These are phyloP conservation scores for Strobilomyces echinocephalus DNA, from an alignment of 768 basidiomycete genomes.

Conservation along the genomic window DNA sequence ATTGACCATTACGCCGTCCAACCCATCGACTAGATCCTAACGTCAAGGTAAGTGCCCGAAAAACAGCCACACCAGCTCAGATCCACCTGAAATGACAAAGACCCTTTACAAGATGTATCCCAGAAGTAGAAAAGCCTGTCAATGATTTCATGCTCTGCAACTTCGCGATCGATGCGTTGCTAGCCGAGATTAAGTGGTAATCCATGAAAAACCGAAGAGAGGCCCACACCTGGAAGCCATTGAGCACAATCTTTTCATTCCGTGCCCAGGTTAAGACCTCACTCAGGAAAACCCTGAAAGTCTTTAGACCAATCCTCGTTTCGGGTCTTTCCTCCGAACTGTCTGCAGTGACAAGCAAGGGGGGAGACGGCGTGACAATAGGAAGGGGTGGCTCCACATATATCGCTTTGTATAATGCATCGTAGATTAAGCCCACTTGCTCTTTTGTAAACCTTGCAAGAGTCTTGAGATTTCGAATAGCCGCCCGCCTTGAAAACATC, in stretches of 20 bases:
- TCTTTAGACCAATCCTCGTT: conserved; percentile 78
- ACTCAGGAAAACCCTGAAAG: conserved; percentile 86
- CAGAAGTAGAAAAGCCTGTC: conserved; percentile 93
- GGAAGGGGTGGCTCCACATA: conserved; percentile 70
- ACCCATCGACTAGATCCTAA: conserved; percentile 83
- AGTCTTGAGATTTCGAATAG: conserved; percentile 79
- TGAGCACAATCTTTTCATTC: conserved; percentile 86
- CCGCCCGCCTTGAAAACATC: conserved; percentile 87
- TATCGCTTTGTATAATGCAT: conserved; percentile 82
- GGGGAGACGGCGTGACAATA: conserved; percentile 41
- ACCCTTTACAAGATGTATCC: conserved; percentile 78
- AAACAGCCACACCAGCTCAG: neutral
- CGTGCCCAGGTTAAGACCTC: conserved; percentile 95
- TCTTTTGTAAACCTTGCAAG: conserved; percentile 83
- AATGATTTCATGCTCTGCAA: conserved; percentile 96
- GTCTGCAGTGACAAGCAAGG: conserved; percentile 54
- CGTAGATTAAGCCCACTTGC: conserved; percentile 85
- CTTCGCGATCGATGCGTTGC: conserved; percentile 82
- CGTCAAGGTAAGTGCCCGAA: conserved; percentile 6
- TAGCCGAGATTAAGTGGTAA: conserved; percentile 26
- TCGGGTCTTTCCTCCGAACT: conserved; percentile 73
- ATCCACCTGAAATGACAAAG: conserved; percentile 82
- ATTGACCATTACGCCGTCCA: conserved; percentile 91
- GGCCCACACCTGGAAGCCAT: conserved; percentile 74
- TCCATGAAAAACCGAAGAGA: neutral